These are phyloP conservation scores for Pistacia vera DNA, from an alignment of 345 rosid species.

Conservation along the genomic window DNA sequence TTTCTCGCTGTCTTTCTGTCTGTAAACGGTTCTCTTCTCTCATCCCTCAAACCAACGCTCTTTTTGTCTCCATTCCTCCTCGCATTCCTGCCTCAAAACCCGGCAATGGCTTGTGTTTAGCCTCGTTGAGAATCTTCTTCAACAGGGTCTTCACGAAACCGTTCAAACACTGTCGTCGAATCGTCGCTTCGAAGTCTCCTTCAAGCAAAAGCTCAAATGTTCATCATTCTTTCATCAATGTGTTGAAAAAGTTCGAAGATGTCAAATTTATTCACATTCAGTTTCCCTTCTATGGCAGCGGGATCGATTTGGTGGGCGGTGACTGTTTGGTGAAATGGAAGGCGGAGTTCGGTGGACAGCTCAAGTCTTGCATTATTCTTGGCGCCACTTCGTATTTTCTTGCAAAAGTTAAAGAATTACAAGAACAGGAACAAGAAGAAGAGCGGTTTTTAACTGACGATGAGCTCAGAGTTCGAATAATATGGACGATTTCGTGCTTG, in stretches of 20 bases:
- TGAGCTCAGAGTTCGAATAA: slow-evolving; percentile 32
- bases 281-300: slow-evolving; percentile 29
- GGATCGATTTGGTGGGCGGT: slow-evolving; percentile 7
- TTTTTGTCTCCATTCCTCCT: slow-evolving; percentile 22
- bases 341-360: slow-evolving; percentile 39
- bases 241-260: slow-evolving; percentile 32
- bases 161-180: slow-evolving; percentile 21
- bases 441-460: slow-evolving; percentile 19
- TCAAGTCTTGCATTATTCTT: slow-evolving; percentile 43
- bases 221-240: slow-evolving; percentile 8
- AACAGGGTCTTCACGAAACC: slow-evolving; percentile 26
- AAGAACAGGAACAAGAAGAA: not conserved
- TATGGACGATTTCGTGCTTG: slow-evolving; percentile 42
- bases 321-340: slow-evolving; percentile 46
- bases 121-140: slow-evolving; percentile 11
- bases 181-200: slow-evolving; percentile 13
- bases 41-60: slow-evolving; percentile 19
- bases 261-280: slow-evolving; percentile 32
- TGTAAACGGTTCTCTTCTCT: slow-evolving; percentile 27
- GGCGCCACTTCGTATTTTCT: slow-evolving; percentile 24
- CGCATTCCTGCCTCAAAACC: not conserved
- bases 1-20: slow-evolving; percentile 19
- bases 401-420: no score
- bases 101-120: not conserved
- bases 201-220: not conserved